Base-by-base conservation (phyloP, 192 early-diverging fungal genomes). In the Gigaspora rosea region DNA sequence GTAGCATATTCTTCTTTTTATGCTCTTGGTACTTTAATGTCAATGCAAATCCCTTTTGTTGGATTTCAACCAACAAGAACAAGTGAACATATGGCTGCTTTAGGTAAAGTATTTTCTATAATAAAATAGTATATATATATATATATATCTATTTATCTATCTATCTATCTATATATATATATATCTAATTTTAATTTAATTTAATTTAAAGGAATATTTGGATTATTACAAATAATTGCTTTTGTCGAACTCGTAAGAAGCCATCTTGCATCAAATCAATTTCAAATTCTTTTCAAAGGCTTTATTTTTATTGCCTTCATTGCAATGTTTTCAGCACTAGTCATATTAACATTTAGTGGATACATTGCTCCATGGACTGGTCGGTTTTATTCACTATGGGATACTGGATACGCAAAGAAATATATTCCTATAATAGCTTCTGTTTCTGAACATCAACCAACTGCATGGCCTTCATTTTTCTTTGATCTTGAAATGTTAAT, bases 361-460 rank as follows among this genome's bases (percentile, higher is more conserved):
- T 90, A 92, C 41, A 94, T 99, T 87, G 96, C 97, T 16, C 98
- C 98, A 18, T 99, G 93, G 90, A 98, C 97, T 13, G 98, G 98
- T 4, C 94, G 98, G 32, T 99, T 98, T 85, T 99, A 99, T 85
- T 99, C 98, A 27, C 91, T 99, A 27, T 99, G 95, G 91, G 98
- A 99, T 84, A 99, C 98, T 10, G 95, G 94, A n/a, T 99, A 99
- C 78, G 98, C 98, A 68, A 99, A 99, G 86, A 96, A 93, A 68
- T 91, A 99, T 79, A 99, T 99, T 83, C 98, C 98, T 0, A 99
- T 99, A 78, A 99, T 99, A 81, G 98, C 98, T 0, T 99, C 98
- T 22, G 98, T 99, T 47, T 99, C 97, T 8, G 98, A 99, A 84
- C 98, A 99, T 85, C 98, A 99, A 82, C 98, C 98, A 27, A 99